Conservation (phyloP, 495 filamentous ascomycete genomes). For the Xylaria venustula region DNA sequence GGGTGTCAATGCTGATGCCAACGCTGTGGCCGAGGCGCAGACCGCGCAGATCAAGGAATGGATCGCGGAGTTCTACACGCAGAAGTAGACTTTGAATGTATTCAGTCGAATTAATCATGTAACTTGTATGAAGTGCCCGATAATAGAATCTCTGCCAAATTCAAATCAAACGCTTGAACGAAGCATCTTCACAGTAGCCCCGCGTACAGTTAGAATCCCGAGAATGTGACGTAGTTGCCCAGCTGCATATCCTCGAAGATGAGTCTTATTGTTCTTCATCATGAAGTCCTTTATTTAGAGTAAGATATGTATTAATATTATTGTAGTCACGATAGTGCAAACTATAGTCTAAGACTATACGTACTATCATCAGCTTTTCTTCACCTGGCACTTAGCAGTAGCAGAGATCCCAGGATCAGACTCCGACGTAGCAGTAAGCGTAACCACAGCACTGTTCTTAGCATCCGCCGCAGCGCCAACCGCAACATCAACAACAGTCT, state of each 20-base stretch:
- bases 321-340: too few species aligned
- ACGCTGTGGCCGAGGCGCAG: constrained; percentile 31
- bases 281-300: not conserved
- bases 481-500: constrained; percentile 30
- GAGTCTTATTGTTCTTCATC: too few species aligned
- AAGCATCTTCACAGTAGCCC: too few species aligned
- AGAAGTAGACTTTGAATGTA: constrained; percentile 14
- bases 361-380: not conserved
- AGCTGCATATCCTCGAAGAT: too few species aligned
- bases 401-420: constrained; percentile 27
- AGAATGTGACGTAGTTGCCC: too few species aligned
- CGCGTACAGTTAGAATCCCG: too few species aligned
- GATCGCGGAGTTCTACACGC: constrained; percentile 41
- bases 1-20: constrained; percentile 38
- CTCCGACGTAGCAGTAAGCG: constrained; percentile 38
- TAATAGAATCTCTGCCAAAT: not conserved
- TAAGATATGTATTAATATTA: not conserved
- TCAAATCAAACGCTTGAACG: too few species aligned
- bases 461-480: constrained; percentile 28
- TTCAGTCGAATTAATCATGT: not conserved
- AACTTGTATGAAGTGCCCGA: not conserved
- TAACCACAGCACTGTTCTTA: constrained; percentile 25
- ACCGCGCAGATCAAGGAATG: constrained; percentile 36
- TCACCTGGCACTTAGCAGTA: constrained; percentile 26
- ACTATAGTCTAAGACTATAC: not conserved